Conservation (phyloP, 306 rosid species). For the Vigna radiata region DNA sequence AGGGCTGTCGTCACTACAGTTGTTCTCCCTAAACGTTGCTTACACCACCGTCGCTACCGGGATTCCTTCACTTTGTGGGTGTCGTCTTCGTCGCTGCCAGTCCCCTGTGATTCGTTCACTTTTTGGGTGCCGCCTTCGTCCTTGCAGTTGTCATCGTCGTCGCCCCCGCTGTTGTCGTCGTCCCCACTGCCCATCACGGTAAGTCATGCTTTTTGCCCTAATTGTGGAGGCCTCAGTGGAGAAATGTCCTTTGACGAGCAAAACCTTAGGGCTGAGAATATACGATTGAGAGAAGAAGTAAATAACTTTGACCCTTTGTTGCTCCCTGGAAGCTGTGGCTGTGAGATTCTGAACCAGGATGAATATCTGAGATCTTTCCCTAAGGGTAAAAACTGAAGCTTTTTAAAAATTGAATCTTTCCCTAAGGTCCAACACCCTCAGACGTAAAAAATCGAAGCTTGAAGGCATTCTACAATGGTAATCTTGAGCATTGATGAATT, state of each 20-base stretch:
- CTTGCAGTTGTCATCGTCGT: too few species aligned
- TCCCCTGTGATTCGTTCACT: too few species aligned
- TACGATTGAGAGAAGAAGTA: slow-evolving; percentile 66
- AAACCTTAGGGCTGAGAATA: slow-evolving; percentile 68
- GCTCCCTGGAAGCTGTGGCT: slow-evolving; percentile 46
- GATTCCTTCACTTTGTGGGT: too few species aligned
- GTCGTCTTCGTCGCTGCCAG: too few species aligned
- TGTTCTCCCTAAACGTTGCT: too few species aligned
- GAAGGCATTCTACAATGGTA: slow-evolving; percentile 65
- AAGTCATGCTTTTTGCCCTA: slow-evolving; percentile 59
- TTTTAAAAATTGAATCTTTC: too few species aligned
- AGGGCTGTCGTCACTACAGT: too few species aligned
- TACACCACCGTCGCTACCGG: too few species aligned
- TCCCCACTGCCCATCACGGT: neutral
- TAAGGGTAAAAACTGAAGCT: slow-evolving; percentile 54
- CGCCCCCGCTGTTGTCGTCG: too few species aligned
- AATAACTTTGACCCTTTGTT: slow-evolving; percentile 55
- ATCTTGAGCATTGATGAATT: neutral
- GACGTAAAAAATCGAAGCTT: too few species aligned
- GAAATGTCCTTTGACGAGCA: slow-evolving; percentile 87
- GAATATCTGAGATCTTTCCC: slow-evolving; percentile 59
- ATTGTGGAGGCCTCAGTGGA: slow-evolving; percentile 74
- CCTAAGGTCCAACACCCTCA: too few species aligned
- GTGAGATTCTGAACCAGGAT: slow-evolving; percentile 65
- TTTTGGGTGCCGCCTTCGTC: too few species aligned